Conservation (phyloP, 169 alveolate species). For the Miamiensis avidus region DNA sequence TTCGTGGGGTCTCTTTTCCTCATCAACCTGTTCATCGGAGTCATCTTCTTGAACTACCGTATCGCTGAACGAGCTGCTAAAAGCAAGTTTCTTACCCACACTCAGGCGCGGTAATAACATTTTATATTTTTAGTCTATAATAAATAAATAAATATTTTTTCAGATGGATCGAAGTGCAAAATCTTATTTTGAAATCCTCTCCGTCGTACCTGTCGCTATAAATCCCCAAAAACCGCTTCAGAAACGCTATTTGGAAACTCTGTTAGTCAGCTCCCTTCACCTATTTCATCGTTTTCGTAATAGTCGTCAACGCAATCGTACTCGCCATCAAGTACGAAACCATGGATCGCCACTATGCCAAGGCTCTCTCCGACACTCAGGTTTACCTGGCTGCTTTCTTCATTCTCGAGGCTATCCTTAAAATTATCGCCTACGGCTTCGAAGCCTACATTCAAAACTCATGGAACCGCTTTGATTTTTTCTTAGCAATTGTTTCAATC, state of each 20-base stretch:
- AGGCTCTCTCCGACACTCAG: constrained; percentile 46
- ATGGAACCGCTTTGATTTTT: constrained; percentile 83
- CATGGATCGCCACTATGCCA: constrained; percentile 39
- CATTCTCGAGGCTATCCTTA: constrained; percentile 63
- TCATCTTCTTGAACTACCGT: constrained; percentile 72
- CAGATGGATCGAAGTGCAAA: constrained; percentile 76
- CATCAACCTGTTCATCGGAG: constrained; percentile 83
- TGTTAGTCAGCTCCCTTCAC: constrained; percentile 34
- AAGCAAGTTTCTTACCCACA: constrained; percentile 68
- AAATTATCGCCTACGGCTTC: constrained; percentile 65
- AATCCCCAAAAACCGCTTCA: constrained; percentile 54
- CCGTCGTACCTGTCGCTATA: constrained; percentile 57
- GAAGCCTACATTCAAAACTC: constrained; percentile 55
- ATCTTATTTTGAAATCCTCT: constrained; percentile 55
- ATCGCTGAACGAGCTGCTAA: constrained; percentile 64
- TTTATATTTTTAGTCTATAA: too few relatives aligned
- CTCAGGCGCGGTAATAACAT: constrained; percentile 68
- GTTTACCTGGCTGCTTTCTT: constrained; percentile 72
- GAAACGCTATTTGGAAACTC: constrained; percentile 41
- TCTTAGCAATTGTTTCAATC: constrained; percentile 71
- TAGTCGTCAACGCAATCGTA: constrained; percentile 65
- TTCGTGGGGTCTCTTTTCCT: constrained; percentile 79
- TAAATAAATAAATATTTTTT: too few relatives aligned
- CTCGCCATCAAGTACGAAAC: constrained; percentile 68
- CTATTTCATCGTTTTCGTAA: constrained; percentile 57